Evolutionary conservation across 1,139 yeast genomes (phyloP).

Genomic region (Sugiyamaella sp.): DNA sequence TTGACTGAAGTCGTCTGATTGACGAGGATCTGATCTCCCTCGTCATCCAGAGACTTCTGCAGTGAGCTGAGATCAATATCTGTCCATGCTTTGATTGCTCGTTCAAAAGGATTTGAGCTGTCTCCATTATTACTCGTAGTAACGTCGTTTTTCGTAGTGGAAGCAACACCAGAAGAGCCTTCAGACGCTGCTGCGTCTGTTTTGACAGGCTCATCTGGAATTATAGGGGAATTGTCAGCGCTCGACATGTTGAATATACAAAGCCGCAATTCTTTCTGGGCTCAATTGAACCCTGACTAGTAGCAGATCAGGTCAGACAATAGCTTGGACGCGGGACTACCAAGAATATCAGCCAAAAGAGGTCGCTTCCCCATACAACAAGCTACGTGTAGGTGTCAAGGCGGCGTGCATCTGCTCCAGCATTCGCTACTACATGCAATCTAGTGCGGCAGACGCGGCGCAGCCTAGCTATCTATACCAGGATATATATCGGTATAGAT

Average conservation of each 20-base stretch:
- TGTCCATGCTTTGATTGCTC: conserved; percentile 78
- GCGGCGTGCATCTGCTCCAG: neutral
- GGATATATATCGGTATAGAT: neutral
- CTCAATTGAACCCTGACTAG: too few relatives aligned
- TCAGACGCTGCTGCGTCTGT: neutral
- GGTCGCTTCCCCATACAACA: neutral
- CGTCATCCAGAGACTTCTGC: conserved; percentile 72
- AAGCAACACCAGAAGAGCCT: neutral
- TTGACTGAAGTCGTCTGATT: conserved; percentile 67
- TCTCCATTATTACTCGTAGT: neutral
- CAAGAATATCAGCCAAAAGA: too few relatives aligned
- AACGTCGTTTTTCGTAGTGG: neutral
- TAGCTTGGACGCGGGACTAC: too few relatives aligned
- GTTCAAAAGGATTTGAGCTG: conserved; percentile 46
- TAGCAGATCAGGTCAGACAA: too few relatives aligned
- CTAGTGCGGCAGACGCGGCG: neutral
- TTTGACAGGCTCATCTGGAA: neutral
- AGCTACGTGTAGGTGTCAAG: neutral
- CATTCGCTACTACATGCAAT: neutral
- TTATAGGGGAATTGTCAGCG: neutral
- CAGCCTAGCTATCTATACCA: neutral
- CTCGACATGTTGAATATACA: neutral
- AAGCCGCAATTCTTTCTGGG: too few relatives aligned
- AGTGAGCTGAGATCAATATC: conserved; percentile 67
- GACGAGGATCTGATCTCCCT: conserved; percentile 72